phyloP scores from a whole-genome alignment of 495 filamentous ascomycete genomes.

The Tuber brumale region DNA sequence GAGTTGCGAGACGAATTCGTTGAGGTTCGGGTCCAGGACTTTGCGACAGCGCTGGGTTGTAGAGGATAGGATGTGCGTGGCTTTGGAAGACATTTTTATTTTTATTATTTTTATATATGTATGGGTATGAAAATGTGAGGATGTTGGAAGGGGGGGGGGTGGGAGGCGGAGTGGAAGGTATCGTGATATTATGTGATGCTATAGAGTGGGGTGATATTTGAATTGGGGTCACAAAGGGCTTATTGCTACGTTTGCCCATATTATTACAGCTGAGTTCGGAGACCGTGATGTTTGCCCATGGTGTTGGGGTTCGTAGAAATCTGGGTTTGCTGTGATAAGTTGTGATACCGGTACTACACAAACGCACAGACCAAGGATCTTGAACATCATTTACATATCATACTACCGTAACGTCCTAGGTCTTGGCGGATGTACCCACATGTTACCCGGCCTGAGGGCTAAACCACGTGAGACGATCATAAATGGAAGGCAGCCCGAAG shows the following conservation, averaged over 20 bases:
- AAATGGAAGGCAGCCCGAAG: not conserved
- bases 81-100: not conserved
- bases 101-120: not conserved
- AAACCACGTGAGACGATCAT: not conserved
- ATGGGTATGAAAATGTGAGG: not conserved
- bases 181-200: not conserved
- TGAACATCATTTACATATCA: no score
- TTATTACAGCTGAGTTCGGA: not conserved
- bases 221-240: not conserved
- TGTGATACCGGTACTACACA: not conserved
- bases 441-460: not conserved
- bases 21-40: conserved; percentile 11
- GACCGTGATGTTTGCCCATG: not conserved
- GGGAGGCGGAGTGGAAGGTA: not conserved
- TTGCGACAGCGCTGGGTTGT: conserved; percentile 1
- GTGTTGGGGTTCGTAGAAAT: conserved; percentile 5
- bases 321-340: not conserved
- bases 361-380: not conserved
- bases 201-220: not conserved
- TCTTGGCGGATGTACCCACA: not conserved
- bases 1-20: conserved; percentile 12
- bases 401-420: not conserved
- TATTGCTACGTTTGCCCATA: not conserved
- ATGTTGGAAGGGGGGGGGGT: not conserved
- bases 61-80: not conserved